phyloP scores from a whole-genome alignment of 176 grass and related monocot genomes.

The Zizania latifolia region DNA sequence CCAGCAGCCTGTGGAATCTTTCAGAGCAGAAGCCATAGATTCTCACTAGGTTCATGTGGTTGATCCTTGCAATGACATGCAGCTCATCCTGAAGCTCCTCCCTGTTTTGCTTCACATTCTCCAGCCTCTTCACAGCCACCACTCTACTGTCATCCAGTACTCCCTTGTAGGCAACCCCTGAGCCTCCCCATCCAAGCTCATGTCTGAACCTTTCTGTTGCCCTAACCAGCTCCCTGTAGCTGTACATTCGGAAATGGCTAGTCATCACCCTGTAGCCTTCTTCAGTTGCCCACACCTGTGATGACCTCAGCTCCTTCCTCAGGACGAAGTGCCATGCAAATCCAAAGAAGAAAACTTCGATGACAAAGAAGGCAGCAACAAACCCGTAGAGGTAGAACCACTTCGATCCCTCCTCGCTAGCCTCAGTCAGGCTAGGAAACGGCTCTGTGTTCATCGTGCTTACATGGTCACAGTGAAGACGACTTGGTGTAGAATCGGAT shows the following conservation, averaged over 20 bases:
- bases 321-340: constrained; percentile 50
- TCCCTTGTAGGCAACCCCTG: constrained; percentile 33
- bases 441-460: neutral
- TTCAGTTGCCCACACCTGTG: constrained; percentile 21
- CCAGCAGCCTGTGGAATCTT: constrained; percentile 40
- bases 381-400: constrained; percentile 39
- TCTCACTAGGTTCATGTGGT: constrained; percentile 50
- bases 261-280: constrained; percentile 48
- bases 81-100: constrained; percentile 40
- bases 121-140: constrained; percentile 23
- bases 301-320: constrained; percentile 32
- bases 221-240: constrained; percentile 36
- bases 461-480: neutral
- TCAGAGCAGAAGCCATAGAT: constrained; percentile 46
- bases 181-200: constrained; percentile 45
- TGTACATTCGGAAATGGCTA: constrained; percentile 34
- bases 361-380: constrained; percentile 19
- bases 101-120: constrained; percentile 25
- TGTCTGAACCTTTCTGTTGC: constrained; percentile 32
- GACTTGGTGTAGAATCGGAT: neutral
- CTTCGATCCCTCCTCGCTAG: neutral
- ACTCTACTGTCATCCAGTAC: constrained; percentile 16
- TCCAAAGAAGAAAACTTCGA: constrained; percentile 30
- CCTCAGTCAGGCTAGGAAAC: neutral
- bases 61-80: constrained; percentile 35